Evolutionary conservation across 2,329 filamentous ascomycete species (phyloP).

Genomic region (Aspergillus candidus): DNA sequence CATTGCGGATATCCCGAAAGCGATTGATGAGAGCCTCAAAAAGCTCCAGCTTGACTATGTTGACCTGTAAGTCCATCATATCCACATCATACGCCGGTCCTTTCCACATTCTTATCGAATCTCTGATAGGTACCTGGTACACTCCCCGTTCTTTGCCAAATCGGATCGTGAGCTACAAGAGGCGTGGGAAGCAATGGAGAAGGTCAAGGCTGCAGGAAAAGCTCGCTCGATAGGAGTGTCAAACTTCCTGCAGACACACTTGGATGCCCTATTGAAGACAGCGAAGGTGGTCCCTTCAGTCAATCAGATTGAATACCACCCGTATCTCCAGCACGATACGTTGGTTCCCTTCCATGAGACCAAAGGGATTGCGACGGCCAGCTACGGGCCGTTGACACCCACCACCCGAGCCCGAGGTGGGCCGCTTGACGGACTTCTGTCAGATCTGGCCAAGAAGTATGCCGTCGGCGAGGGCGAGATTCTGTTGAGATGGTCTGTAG

Average conservation of each 20-base stretch:
- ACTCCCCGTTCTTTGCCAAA: constrained; percentile 54
- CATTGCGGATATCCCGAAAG: constrained; percentile 50
- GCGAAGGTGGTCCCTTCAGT: constrained; percentile 37
- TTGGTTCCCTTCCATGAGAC: constrained; percentile 37
- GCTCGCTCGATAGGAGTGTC: constrained; percentile 58
- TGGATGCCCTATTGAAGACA: constrained; percentile 47
- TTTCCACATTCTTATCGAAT: neutral
- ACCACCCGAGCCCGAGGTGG: constrained; percentile 51
- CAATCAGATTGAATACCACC: constrained; percentile 36
- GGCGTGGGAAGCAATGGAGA: constrained; percentile 57
- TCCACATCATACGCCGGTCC: neutral
- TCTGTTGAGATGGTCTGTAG: constrained; percentile 54
- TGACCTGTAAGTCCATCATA: constrained; percentile 47
- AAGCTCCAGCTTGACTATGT: constrained; percentile 58
- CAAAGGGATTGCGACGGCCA: constrained; percentile 37
- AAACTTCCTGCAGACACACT: constrained; percentile 52
- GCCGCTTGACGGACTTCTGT: constrained; percentile 49
- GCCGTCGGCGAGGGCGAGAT: constrained; percentile 54
- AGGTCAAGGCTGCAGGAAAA: constrained; percentile 51
- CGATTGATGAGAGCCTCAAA: constrained; percentile 51
- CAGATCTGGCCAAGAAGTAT: constrained; percentile 54
- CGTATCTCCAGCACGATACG: constrained; percentile 43
- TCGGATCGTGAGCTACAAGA: constrained; percentile 50
- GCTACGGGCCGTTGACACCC: constrained; percentile 43
- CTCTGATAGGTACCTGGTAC: constrained; percentile 52